Evolutionary conservation across 202 grass and related monocot species (phyloP).

Genomic region (Hordeum pubiflorum): DNA sequence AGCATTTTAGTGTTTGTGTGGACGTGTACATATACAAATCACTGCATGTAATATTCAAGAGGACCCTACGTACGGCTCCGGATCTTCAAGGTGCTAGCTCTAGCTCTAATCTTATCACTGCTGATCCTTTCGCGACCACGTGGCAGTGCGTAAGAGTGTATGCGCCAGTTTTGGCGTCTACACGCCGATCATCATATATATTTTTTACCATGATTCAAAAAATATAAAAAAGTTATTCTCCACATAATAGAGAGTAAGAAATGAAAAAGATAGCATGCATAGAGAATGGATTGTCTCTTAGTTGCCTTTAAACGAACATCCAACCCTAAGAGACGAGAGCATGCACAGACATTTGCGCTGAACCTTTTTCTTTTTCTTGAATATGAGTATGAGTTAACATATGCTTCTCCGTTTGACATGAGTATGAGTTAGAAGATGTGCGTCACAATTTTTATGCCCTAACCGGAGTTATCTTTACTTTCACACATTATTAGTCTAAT

Average conservation of each 20-base stretch:
- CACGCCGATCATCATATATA: background rate
- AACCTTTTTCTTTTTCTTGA: background rate
- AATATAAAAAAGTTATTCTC: too few species aligned
- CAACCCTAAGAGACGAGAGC: background rate
- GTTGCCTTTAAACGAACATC: too few species aligned
- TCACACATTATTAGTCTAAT: background rate
- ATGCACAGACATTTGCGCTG: background rate
- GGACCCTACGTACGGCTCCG: background rate
- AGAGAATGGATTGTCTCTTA: background rate
- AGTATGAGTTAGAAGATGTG: background rate
- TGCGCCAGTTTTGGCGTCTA: background rate
- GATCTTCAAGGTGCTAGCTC: background rate
- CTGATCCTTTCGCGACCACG: constrained; percentile 3
- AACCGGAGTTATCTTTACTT: background rate
- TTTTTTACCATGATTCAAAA: too few species aligned
- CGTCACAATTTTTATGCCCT: too few species aligned
- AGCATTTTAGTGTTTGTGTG: background rate
- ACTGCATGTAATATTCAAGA: constrained; percentile 17
- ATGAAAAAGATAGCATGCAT: background rate
- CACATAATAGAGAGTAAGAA: background rate
- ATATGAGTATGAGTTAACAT: background rate
- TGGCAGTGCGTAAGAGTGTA: background rate
- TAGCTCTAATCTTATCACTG: constrained; percentile 14
- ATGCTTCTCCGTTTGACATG: too few species aligned
- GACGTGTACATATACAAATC: background rate